Conservation (phyloP, 2,329 filamentous ascomycete genomes). For the Geosmithia morbida region DNA sequence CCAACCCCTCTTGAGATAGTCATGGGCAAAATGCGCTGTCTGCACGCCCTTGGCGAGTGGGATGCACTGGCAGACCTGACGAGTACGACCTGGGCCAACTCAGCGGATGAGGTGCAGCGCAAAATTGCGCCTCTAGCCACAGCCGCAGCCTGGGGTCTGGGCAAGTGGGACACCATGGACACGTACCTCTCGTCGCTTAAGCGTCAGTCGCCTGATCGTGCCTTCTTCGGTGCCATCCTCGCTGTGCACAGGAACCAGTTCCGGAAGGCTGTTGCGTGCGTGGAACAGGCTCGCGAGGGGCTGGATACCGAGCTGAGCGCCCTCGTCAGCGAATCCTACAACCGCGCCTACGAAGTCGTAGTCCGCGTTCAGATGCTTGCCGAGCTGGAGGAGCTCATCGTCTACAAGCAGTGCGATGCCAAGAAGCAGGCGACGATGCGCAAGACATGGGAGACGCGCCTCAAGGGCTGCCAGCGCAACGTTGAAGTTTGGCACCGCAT, state of each 20-base stretch:
- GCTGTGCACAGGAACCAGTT: constrained; percentile 94
- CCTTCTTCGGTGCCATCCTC: constrained; percentile 94
- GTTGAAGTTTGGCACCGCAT: constrained; percentile 98
- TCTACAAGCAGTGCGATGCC: constrained; percentile 87
- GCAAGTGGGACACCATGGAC: constrained; percentile 98
- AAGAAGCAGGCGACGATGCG: constrained; percentile 87
- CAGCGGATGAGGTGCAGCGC: constrained; percentile 72
- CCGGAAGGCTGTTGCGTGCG: constrained; percentile 74
- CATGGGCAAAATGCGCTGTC: constrained; percentile 98
- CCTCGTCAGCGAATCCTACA: constrained; percentile 95
- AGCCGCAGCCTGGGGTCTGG: constrained; percentile 88
- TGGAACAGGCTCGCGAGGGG: constrained; percentile 83
- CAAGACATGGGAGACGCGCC: constrained; percentile 85
- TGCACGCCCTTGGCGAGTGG: constrained; percentile 96
- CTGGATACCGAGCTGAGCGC: constrained; percentile 93
- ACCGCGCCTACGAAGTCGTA: constrained; percentile 92
- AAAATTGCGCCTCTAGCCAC: constrained; percentile 88
- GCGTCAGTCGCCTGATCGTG: constrained; percentile 78
- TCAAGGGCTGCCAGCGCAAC: constrained; percentile 91
- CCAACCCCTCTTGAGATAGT: constrained; percentile 74
- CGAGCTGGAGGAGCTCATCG: constrained; percentile 93
- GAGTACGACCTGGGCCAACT: constrained; percentile 87
- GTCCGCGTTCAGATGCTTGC: constrained; percentile 98
- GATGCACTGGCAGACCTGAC: constrained; percentile 80
- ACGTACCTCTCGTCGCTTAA: constrained; percentile 94